Conservation (phyloP, 2,329 filamentous ascomycete genomes). For the Fusarium sp. region DNA sequence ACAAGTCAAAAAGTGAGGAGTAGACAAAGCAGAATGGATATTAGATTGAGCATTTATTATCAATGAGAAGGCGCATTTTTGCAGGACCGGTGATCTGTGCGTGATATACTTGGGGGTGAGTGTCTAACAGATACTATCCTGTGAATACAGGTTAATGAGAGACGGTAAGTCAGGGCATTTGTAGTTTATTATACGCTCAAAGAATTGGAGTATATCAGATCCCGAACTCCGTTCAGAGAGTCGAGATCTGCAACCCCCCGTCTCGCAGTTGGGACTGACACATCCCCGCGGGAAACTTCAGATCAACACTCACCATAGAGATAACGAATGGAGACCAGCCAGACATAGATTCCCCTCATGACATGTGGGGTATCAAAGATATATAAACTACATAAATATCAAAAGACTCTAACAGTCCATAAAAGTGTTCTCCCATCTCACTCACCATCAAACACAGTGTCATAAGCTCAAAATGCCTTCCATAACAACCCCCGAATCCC, state of each 20-base stretch:
- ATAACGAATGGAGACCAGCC: neutral
- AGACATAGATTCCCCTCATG: neutral
- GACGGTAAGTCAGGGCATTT: accelerated
- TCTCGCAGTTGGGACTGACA: neutral
- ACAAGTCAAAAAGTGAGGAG: neutral
- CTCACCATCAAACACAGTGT: neutral
- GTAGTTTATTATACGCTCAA: neutral
- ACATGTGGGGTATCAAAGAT: neutral
- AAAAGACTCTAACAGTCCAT: neutral
- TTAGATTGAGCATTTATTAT: neutral
- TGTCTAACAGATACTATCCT: neutral
- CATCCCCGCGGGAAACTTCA: conserved; percentile 19
- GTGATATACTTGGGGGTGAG: no score
- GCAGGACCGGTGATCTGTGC: no score
- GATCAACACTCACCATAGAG: conserved; percentile 1
- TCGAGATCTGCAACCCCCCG: neutral
- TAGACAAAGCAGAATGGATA: neutral
- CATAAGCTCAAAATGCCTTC: conserved; percentile 10
- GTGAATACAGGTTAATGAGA: neutral
- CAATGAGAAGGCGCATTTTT: no score
- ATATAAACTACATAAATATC: neutral
- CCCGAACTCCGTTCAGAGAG: neutral
- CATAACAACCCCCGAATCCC: conserved; percentile 8
- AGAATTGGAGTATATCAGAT: neutral
- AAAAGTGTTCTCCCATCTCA: neutral